A percentile compares a stretch with the other conserved stretches of the same genome.
Evolutionary conservation across 73 alveolate species (phyloP).

Genomic region (Paramecium bursaria): DNA sequence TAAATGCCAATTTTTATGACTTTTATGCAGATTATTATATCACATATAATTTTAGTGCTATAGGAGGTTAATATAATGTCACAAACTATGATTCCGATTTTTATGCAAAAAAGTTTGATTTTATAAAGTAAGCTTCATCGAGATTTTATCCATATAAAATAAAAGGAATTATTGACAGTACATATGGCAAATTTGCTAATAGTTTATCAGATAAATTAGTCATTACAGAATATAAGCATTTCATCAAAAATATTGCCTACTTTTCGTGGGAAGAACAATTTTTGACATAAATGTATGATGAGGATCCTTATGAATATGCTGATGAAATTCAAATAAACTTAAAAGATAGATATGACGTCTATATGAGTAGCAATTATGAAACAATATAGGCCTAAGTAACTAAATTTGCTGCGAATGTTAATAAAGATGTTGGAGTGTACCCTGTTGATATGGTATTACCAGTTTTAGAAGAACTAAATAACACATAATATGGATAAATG

Average conservation of each 20-base stretch:
- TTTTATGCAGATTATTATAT: constrained; percentile 1
- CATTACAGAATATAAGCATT: constrained; percentile 60
- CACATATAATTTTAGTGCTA: neutral
- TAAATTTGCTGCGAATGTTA: constrained; percentile 69
- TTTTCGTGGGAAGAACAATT: constrained; percentile 32
- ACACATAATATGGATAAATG: constrained; percentile 73
- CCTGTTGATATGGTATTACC: constrained; percentile 75
- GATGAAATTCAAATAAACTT: constrained; percentile 60
- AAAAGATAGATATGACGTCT: constrained; percentile 60
- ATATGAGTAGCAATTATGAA: constrained; percentile 73
- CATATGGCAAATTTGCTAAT: constrained; percentile 75
- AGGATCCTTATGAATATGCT: constrained; percentile 60
- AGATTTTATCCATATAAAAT: constrained; percentile 19
- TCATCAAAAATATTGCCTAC: constrained; percentile 41
- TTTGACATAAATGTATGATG: constrained; percentile 17
- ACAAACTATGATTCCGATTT: constrained; percentile 1
- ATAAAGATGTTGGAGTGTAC: constrained; percentile 81
- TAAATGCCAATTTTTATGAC: constrained; percentile 40
- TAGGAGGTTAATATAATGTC: constrained; percentile 2
- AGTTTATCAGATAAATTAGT: constrained; percentile 38
- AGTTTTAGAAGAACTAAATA: constrained; percentile 70
- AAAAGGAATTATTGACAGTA: constrained; percentile 5
- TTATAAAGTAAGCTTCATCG: neutral
- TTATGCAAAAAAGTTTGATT: neutral
- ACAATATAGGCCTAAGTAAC: constrained; percentile 69